Evolutionary conservation across 306 rosid species (phyloP).

Genomic region (Casuarina glauca): DNA sequence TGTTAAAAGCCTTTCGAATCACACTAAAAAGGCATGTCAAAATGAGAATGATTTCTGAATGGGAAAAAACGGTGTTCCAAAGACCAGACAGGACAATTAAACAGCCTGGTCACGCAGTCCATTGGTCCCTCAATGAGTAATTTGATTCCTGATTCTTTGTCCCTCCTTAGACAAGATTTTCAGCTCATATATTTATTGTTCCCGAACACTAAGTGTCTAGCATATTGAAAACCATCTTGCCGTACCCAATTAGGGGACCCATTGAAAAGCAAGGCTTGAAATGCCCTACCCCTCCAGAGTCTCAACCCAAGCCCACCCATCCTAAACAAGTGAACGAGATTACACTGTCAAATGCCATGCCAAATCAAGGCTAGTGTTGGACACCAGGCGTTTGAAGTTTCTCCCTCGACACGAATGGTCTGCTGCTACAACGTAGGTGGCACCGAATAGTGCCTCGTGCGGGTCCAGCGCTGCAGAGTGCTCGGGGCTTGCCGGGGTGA

Average conservation of each 20-base stretch:
- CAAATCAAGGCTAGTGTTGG: background rate
- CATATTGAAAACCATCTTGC: background rate
- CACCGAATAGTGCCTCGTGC: slow-evolving; percentile 17
- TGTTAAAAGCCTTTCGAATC: too few species aligned
- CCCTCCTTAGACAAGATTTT: too few species aligned
- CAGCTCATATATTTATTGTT: too few species aligned
- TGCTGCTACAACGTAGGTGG: too few species aligned
- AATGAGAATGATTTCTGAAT: background rate
- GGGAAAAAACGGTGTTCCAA: background rate
- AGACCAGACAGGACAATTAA: slow-evolving; percentile 10
- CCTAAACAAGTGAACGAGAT: slow-evolving; percentile 4
- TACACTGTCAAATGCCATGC: background rate
- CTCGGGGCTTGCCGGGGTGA: slow-evolving; percentile 43
- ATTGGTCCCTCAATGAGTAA: background rate
- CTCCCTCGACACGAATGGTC: too few species aligned
- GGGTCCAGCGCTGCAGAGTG: slow-evolving; percentile 27
- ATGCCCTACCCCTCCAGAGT: slow-evolving; percentile 8
- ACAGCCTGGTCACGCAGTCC: slow-evolving; percentile 2
- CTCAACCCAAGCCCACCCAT: slow-evolving; percentile 7
- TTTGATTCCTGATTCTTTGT: background rate
- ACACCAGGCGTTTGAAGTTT: too few species aligned
- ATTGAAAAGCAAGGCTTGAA: background rate
- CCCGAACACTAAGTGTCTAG: background rate
- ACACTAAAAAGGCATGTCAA: too few species aligned
- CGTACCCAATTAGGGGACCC: slow-evolving; percentile 19